Conservation (phyloP, 139 green algal species). For the Chlorella sp. region DNA sequence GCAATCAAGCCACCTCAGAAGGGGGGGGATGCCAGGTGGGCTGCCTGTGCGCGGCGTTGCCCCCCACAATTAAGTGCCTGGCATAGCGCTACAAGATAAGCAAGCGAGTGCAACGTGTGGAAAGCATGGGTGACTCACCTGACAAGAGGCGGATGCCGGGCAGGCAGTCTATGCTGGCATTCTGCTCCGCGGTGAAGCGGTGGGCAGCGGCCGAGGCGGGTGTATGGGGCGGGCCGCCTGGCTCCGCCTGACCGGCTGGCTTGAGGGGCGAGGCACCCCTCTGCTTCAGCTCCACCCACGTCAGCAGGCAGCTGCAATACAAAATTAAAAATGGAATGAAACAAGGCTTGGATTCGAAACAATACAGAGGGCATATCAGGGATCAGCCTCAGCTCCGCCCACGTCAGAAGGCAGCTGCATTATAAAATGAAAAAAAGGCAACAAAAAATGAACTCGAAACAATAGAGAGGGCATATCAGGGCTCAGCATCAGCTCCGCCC, state of each 20-base stretch:
- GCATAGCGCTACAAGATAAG: neutral
- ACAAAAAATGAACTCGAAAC: too few relatives aligned
- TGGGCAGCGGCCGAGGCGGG: neutral
- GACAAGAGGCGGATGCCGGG: slow-evolving; percentile 20
- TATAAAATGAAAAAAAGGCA: too few relatives aligned
- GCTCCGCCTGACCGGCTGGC: neutral
- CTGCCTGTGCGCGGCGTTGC: too few relatives aligned
- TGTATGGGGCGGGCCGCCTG: neutral
- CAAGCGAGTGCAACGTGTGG: neutral
- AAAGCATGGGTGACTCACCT: neutral
- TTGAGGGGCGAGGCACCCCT: neutral
- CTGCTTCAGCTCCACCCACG: neutral
- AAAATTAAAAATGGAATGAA: too few relatives aligned
- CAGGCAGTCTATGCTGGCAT: neutral
- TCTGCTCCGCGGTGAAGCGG: slow-evolving; percentile 1
- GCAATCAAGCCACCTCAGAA: too few relatives aligned
- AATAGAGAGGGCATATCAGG: neutral
- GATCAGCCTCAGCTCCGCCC: too few relatives aligned
- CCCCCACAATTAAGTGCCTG: neutral
- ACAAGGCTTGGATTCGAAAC: too few relatives aligned
- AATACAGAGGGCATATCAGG: too few relatives aligned
- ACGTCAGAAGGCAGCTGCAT: neutral
- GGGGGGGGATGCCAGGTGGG: too few relatives aligned
- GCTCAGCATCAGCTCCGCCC: neutral
- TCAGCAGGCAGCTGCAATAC: slow-evolving; percentile 6